Evolutionary conservation across 2,329 filamentous ascomycete genomes (phyloP).

Genomic region (Epichloe elymi): DNA sequence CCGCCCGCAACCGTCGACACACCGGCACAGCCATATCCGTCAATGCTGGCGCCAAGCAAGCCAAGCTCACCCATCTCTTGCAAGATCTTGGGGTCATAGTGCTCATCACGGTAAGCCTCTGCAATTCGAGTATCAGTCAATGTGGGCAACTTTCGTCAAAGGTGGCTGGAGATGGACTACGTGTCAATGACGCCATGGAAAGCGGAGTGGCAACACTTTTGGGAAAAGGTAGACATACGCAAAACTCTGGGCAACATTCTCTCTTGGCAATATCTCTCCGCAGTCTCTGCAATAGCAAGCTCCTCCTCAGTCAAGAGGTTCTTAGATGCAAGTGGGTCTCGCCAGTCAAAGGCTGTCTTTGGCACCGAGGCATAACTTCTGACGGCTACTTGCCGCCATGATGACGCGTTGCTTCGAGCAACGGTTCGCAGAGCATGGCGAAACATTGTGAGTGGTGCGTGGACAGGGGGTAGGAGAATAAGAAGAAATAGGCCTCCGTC

Average conservation of each 20-base stretch:
- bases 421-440: constrained; percentile 18
- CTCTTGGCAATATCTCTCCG: constrained; percentile 90
- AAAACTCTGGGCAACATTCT: constrained; percentile 72
- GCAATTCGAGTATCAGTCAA: constrained; percentile 3
- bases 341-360: constrained; percentile 61
- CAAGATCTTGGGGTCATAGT: constrained; percentile 75
- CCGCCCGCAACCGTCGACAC: constrained; percentile 81
- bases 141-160: background rate
- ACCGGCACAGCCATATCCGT: constrained; percentile 80
- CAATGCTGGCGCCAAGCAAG: constrained; percentile 72
- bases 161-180: background rate
- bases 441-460: constrained; percentile 13
- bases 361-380: constrained; percentile 24
- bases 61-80: constrained; percentile 88
- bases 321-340: constrained; percentile 68
- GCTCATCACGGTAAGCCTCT: constrained; percentile 77
- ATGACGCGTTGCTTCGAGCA: constrained; percentile 11
- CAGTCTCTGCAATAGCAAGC: constrained; percentile 76
- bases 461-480: background rate
- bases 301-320: constrained; percentile 83
- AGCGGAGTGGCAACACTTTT: background rate
- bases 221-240: constrained; percentile 38
- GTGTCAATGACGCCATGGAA: background rate
- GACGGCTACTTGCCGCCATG: constrained; percentile 14
- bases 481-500: background rate